Percentiles rank a stretch among this genome's conserved stretches.
Evolutionary conservation across 1,139 yeast genomes (phyloP).

Genomic region (Ogataea hybrid): DNA sequence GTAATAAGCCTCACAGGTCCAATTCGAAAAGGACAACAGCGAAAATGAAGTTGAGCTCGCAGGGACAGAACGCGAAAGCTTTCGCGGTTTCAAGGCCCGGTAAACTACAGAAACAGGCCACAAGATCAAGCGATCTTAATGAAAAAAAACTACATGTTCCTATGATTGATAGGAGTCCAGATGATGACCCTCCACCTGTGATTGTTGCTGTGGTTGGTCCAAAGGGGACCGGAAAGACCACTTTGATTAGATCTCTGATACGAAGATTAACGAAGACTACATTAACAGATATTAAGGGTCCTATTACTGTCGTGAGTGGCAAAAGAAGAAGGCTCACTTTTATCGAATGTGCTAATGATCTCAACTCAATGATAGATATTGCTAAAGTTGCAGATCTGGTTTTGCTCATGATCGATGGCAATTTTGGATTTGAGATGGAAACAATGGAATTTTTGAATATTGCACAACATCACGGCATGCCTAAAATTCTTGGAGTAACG

Average conservation of each 20-base stretch:
- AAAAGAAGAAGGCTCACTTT: constrained; percentile 91
- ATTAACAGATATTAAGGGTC: constrained; percentile 85
- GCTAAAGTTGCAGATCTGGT: constrained; percentile 96
- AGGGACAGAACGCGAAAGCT: constrained; percentile 94
- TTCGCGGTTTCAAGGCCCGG: constrained; percentile 93
- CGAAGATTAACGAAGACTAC: constrained; percentile 89
- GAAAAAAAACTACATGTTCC: constrained; percentile 93
- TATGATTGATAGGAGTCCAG: constrained; percentile 96
- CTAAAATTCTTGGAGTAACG: constrained; percentile 91
- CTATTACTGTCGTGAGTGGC: constrained; percentile 96
- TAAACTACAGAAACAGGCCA: constrained; percentile 80
- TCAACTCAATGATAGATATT: constrained; percentile 94
- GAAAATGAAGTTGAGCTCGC: constrained; percentile 84
- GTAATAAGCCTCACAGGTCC: constrained; percentile 51
- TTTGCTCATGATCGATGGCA: constrained; percentile 87
- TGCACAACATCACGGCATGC: constrained; percentile 99
- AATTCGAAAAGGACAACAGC: constrained; percentile 56
- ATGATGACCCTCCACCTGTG: constrained; percentile 96
- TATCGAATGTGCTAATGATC: constrained; percentile 88
- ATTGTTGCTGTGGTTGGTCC: constrained; percentile 98
- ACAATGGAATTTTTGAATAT: constrained; percentile 97
- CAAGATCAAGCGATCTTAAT: constrained; percentile 74
- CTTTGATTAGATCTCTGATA: constrained; percentile 85
- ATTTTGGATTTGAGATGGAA: constrained; percentile 98
- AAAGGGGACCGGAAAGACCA: constrained; percentile 97